Conservation (phyloP, 1,284 basidiomycete species). For the Rhizoctonia solani region DNA sequence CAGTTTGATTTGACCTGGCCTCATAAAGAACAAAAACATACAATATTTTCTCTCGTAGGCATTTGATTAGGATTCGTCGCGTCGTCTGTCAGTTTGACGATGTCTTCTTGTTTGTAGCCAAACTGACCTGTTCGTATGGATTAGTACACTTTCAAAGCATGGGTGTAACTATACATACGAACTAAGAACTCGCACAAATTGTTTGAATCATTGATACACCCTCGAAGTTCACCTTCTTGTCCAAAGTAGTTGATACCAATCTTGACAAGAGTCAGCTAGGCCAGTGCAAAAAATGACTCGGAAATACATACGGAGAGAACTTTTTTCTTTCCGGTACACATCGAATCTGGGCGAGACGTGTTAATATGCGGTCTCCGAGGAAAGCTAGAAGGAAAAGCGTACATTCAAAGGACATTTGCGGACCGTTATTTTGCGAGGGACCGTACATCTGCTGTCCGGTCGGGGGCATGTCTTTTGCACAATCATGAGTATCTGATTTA, state of each 20-base stretch:
- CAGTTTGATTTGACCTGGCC: not conserved
- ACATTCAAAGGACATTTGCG: slow-evolving; percentile 29
- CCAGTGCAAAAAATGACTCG: too few species aligned
- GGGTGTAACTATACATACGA: slow-evolving; percentile 50
- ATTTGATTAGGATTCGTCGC: slow-evolving; percentile 60
- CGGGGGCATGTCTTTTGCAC: slow-evolving; percentile 21
- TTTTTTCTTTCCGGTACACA: slow-evolving; percentile 79
- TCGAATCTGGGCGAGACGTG: slow-evolving; percentile 56
- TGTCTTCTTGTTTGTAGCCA: slow-evolving; percentile 77
- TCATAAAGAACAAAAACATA: slow-evolving; percentile 47
- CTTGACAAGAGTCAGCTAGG: slow-evolving; percentile 46
- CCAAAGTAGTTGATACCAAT: slow-evolving; percentile 85
- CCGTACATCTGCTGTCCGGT: slow-evolving; percentile 23
- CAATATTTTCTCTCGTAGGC: slow-evolving; percentile 84
- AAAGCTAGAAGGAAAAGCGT: not conserved
- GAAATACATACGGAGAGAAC: slow-evolving; percentile 66
- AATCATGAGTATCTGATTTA: too few species aligned
- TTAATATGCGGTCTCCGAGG: not conserved
- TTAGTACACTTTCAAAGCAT: not conserved
- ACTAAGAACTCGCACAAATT: slow-evolving; percentile 77
- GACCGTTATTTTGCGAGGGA: slow-evolving; percentile 8
- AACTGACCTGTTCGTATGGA: slow-evolving; percentile 54
- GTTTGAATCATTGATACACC: slow-evolving; percentile 87
- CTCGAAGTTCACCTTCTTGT: slow-evolving; percentile 63
- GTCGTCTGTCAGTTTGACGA: slow-evolving; percentile 87